These are phyloP conservation scores for Lactifluus echinatus DNA, from an alignment of 768 basidiomycete genomes.

Conservation along the genomic window DNA sequence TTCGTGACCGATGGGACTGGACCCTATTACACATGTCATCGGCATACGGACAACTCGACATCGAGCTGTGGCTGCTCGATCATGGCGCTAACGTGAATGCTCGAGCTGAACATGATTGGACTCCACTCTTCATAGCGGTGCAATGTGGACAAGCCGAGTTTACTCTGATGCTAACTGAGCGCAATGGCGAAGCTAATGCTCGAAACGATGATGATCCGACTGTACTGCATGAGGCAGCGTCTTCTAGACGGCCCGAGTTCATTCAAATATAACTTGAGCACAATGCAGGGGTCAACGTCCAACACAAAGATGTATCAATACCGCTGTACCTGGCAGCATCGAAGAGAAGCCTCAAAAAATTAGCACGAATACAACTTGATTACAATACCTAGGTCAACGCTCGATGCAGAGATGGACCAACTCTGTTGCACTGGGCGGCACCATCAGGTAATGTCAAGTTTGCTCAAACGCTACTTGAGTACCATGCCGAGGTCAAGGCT, in stretches of 20 bases:
- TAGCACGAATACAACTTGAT: background rate
- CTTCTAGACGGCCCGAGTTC: background rate
- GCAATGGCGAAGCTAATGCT: background rate
- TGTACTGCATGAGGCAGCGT: background rate
- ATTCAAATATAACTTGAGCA: background rate
- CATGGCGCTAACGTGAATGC: background rate
- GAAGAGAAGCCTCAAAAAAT: background rate
- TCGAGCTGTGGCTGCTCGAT: background rate
- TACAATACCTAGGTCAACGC: background rate
- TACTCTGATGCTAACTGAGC: background rate
- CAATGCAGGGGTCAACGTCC: background rate
- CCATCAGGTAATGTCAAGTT: too few species aligned
- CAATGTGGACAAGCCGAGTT: background rate
- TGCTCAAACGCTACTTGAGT: too few species aligned
- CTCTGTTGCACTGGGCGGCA: too few species aligned
- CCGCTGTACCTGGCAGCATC: background rate
- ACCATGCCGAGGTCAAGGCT: too few species aligned
- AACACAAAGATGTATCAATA: background rate
- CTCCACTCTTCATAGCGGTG: background rate
- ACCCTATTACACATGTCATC: background rate
- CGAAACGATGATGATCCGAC: background rate
- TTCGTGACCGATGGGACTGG: background rate
- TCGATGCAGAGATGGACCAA: background rate
- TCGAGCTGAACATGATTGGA: background rate
- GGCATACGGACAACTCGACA: background rate